A percentile compares a stretch with the other conserved stretches of the same genome.
Conservation (phyloP, 2,329 filamentous ascomycete genomes). For the Fusarium pseudocircinatum region DNA sequence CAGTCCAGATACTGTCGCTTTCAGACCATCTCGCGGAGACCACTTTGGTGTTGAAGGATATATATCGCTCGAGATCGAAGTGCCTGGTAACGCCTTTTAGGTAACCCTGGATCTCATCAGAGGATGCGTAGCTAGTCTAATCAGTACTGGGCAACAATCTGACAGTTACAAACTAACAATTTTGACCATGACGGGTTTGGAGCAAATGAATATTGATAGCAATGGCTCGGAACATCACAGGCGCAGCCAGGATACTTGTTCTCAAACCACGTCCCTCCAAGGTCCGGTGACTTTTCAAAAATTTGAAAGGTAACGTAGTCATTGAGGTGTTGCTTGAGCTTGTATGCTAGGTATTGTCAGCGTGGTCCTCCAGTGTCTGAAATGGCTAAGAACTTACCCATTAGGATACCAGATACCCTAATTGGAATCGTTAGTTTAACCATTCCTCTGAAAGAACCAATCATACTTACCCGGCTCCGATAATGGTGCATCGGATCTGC, state of each 20-base stretch:
- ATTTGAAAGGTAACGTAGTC: slow-evolving; percentile 41
- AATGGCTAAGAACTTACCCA: background rate
- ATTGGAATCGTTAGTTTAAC: rapidly evolving
- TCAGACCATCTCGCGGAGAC: slow-evolving; percentile 51
- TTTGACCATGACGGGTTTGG: slow-evolving; percentile 59
- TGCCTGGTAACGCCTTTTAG: slow-evolving; percentile 60
- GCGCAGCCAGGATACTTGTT: slow-evolving; percentile 63
- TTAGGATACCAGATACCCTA: background rate
- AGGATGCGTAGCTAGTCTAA: slow-evolving; percentile 53
- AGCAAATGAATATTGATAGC: slow-evolving; percentile 61
- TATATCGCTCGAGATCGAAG: slow-evolving; percentile 52
- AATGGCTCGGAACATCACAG: slow-evolving; percentile 64
- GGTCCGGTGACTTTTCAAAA: slow-evolving; percentile 65
- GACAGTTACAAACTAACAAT: slow-evolving; percentile 44
- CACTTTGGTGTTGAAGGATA: background rate
- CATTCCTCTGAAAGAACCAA: rapidly evolving
- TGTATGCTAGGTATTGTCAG: slow-evolving; percentile 42
- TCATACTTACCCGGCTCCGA: background rate
- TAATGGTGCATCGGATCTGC: background rate
- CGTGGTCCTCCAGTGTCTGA: rapidly evolving
- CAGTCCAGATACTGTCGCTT: background rate
- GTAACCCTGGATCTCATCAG: slow-evolving; percentile 65
- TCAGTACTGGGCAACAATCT: background rate
- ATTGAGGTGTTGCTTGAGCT: slow-evolving; percentile 21
- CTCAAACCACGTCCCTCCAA: slow-evolving; percentile 68